phyloP scores from a whole-genome alignment of 495 filamentous ascomycete genomes.

The Penicillium atrosanguineum region DNA sequence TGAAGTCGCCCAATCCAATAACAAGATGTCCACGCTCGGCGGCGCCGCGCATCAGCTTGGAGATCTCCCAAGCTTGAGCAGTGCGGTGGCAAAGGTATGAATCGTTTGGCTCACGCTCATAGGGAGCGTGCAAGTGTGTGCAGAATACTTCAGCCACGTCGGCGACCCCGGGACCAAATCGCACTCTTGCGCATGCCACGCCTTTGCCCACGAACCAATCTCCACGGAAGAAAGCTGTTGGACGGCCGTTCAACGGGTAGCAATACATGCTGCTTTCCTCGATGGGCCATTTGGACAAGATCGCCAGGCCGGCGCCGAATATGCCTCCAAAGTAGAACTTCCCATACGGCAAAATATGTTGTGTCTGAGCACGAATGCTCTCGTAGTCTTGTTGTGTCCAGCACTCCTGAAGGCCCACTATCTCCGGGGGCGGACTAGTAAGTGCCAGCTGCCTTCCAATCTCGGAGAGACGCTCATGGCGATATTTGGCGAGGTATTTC shows the following conservation, averaged over 20 bases:
- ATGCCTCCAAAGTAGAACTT: slow-evolving; percentile 92
- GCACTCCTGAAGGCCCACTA: slow-evolving; percentile 94
- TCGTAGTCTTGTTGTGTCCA: slow-evolving; percentile 91
- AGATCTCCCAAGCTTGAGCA: slow-evolving; percentile 96
- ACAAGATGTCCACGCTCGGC: slow-evolving; percentile 81
- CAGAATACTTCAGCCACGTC: slow-evolving; percentile 90
- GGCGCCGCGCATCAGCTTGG: slow-evolving; percentile 84
- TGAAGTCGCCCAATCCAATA: slow-evolving; percentile 88
- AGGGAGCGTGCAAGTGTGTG: slow-evolving; percentile 91
- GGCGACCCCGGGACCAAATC: slow-evolving; percentile 61
- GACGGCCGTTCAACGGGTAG: slow-evolving; percentile 92
- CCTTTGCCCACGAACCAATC: slow-evolving; percentile 95
- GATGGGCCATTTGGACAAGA: slow-evolving; percentile 96
- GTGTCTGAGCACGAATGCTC: slow-evolving; percentile 71
- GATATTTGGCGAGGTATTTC: slow-evolving; percentile 78
- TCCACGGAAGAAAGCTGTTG: slow-evolving; percentile 87
- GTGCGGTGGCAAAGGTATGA: slow-evolving; percentile 87
- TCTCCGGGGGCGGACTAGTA: slow-evolving; percentile 67
- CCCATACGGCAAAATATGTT: slow-evolving; percentile 78
- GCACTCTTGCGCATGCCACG: slow-evolving; percentile 79
- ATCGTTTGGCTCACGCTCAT: slow-evolving; percentile 75
- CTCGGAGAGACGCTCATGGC: slow-evolving; percentile 74
- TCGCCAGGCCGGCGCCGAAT: slow-evolving; percentile 86
- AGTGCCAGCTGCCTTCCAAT: slow-evolving; percentile 75
- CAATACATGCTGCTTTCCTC: slow-evolving; percentile 81